Evolutionary conservation across 495 filamentous ascomycete species (phyloP), one percentile per base, ranked within the genome.

Genomic region (Trichoderma reesei): DNA sequence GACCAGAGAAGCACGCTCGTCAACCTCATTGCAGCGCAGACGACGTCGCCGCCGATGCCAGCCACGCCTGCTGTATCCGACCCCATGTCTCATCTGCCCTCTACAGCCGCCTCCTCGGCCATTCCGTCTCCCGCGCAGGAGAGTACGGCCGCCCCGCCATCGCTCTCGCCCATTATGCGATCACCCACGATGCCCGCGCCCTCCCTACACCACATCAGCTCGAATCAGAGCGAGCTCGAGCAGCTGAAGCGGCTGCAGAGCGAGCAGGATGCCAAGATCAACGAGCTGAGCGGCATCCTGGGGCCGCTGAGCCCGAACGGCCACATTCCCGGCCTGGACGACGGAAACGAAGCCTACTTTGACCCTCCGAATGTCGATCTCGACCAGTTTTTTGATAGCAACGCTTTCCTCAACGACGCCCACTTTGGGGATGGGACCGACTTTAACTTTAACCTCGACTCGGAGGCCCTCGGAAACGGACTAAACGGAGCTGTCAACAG

Each of bases 1-100:
- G 86, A 91, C 63, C 87, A 95, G 68, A 88, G 91, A 1, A 87
- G 86, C 67, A 82, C 87, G 65, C 88, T 94, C 84, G 83, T 96
- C 62, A 85, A 83, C 62, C 82, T 91, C 44, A 93, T 96, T 80
- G 88, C 88, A 62, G 71, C 73, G 41, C 64, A 63, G 7, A 51
- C 69, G 0, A 31, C 66, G 8, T 62, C 68, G 31, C 61, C 66
- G 6, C 62, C 73, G 42, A 65, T 69, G 37, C 67, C 72, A 16
- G 51, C 64, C 16, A 60, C 66, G 3, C 60, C 75, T 65, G 51
- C 51, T 56, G 26, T 56, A 4, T 56, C 51, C 14, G 51, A 56
- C 11, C 26, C 51, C 16, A 14, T 56, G 1, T 3, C 51, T 0
- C 10, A 56, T 5, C 33, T 11, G 51, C 68, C 65, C 7, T 39